These are phyloP conservation scores for Aspergillus biplanus DNA, from an alignment of 495 filamentous ascomycete genomes.

Conservation along the genomic window DNA sequence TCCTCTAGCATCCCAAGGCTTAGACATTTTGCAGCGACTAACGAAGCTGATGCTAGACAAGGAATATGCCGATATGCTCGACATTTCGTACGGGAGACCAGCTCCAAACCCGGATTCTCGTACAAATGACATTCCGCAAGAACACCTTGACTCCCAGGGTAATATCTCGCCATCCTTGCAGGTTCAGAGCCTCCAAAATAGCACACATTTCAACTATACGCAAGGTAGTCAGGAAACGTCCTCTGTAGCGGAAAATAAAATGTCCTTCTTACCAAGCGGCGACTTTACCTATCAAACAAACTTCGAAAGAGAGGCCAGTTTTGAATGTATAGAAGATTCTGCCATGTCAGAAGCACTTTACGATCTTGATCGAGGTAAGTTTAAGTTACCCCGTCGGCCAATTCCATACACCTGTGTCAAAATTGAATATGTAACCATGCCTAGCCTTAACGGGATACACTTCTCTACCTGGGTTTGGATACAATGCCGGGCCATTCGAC, in stretches of 20 bases:
- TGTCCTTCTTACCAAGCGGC: background rate
- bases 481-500: background rate
- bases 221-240: too few species aligned
- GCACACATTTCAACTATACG: too few species aligned
- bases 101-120: too few species aligned
- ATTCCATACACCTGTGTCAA: background rate
- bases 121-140: too few species aligned
- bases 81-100: background rate
- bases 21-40: slow-evolving; percentile 32
- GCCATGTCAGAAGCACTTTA: slow-evolving; percentile 17
- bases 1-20: slow-evolving; percentile 27
- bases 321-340: slow-evolving; percentile 20
- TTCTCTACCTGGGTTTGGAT: background rate
- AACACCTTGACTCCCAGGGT: too few species aligned
- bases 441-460: slow-evolving; percentile 13
- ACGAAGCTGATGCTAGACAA: slow-evolving; percentile 35
- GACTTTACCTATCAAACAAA: background rate
- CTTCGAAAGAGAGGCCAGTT: background rate
- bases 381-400: too few species aligned
- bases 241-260: background rate
- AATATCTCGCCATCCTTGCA: too few species aligned
- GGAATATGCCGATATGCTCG: slow-evolving; percentile 33
- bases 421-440: background rate
- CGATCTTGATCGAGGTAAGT: slow-evolving; percentile 23
- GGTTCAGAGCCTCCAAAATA: too few species aligned